phyloP scores from a whole-genome alignment of 1,284 basidiomycete genomes.

The Stygiomarasmius scandens region DNA sequence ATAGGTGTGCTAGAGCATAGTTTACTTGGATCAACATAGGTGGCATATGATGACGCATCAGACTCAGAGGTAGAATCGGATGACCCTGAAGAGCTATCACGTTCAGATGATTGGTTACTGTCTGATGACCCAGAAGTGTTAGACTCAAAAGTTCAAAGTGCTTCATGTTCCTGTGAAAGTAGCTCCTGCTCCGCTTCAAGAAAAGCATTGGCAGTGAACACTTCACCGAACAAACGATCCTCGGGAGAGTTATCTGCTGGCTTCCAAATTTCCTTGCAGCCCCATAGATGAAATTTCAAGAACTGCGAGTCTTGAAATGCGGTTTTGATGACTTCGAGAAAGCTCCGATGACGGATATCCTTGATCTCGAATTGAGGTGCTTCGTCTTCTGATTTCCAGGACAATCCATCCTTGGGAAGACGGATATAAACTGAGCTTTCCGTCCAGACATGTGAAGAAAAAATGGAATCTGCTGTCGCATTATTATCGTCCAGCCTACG shows the following conservation, averaged over 20 bases:
- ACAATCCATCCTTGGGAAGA: not conserved
- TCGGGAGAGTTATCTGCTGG: not conserved
- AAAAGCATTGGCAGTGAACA: not conserved
- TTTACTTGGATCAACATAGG: too few species aligned
- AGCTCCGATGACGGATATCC: not conserved
- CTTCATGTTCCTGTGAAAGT: too few species aligned
- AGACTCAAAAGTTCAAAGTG: too few species aligned
- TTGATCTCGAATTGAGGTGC: conserved; percentile 1
- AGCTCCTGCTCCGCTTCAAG: not conserved
- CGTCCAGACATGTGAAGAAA: conserved; percentile 5
- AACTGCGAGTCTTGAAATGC: not conserved
- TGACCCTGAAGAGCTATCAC: too few species aligned
- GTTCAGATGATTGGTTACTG: too few species aligned
- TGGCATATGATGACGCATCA: too few species aligned
- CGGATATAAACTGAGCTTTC: not conserved
- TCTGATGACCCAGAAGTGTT: too few species aligned
- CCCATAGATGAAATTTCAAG: not conserved
- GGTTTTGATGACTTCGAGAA: not conserved
- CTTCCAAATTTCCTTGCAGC: not conserved
- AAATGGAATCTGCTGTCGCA: not conserved
- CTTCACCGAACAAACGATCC: not conserved
- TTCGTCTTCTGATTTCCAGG: not conserved
- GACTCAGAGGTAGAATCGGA: too few species aligned
- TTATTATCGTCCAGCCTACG: not conserved
- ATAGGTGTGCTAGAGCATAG: too few species aligned